Evolutionary conservation across 495 filamentous ascomycete genomes (phyloP), one percentile per base, ranked within the genome.

Genomic region (Podospora sp.): DNA sequence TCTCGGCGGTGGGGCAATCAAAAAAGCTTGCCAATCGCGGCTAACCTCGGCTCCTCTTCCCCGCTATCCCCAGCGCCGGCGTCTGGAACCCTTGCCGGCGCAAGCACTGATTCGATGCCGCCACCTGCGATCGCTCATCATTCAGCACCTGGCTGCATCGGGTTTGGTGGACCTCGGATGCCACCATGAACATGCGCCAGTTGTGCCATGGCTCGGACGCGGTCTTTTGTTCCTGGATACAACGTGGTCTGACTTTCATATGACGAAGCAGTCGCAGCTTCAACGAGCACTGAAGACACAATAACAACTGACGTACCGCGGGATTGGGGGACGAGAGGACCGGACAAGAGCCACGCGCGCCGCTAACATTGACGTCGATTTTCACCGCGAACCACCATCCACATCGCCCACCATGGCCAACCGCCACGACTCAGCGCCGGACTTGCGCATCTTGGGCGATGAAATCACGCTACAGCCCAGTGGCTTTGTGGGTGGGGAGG

Each of bases 391-490:
- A 18, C 33, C 7, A 53, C 18, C 6, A 24, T 40, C 36, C 8
- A 35, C 25, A 20, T 40, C 25, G 46, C 52, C 21, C 12, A 29
- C 24, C 63, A 65, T 65, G 63, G 8, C 52, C 8, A 50, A 65
- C 63, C 35, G 63, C 8, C 63, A 76, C 68, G 79, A 82, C 68
- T 85, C 88, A 29, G 90, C 92, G 71, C 92, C 92, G 29, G 92
- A 96, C 77, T 79, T 96, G 65, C 89, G 92, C 75, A 94, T 96
- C 65, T 80, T 92, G 18, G 91, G 91, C 63, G 85, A 90, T 71
- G 83, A 91, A 71, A 86, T 95, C 61, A 93, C 90, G 16, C 86
- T 96, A 40, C 91, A 92, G 75, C 91, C 91, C 8, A 88, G 90
- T 65, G 92, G 91, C 56, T 92, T 88, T 71, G 81, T 89, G 65